phyloP scores from a whole-genome alignment of 139 green algal genomes.

The Klebsormidium nitens region DNA sequence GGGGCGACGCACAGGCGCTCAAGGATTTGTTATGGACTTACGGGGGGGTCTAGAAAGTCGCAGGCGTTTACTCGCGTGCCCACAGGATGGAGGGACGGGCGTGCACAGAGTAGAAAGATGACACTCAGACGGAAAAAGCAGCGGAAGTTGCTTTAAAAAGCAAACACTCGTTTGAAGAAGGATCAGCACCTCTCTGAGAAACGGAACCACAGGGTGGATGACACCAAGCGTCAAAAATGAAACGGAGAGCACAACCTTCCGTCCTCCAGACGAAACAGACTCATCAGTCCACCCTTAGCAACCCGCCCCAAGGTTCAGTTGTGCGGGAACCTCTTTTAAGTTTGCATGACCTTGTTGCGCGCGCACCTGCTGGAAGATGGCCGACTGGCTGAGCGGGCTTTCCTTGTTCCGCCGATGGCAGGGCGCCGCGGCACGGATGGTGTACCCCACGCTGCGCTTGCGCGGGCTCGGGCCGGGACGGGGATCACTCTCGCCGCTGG shows the following conservation, averaged over 20 bases:
- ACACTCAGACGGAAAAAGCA: background rate
- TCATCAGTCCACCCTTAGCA: background rate
- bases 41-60: background rate
- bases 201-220: background rate
- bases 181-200: background rate
- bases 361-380: conserved; percentile 28
- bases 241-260: background rate
- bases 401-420: conserved; percentile 13
- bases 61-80: background rate
- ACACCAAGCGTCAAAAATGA: background rate
- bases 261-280: background rate
- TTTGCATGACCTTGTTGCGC: background rate
- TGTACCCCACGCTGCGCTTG: too few relatives aligned
- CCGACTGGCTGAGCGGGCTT: conserved; percentile 23
- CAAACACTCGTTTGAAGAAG: background rate
- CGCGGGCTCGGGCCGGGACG: too few relatives aligned
- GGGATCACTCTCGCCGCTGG: too few relatives aligned
- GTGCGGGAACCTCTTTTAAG: background rate
- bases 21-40: too few relatives aligned
- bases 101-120: background rate
- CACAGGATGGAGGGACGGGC: background rate
- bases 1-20: too few relatives aligned
- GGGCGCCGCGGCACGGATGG: conserved; percentile 6
- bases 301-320: background rate
- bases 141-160: background rate